Base-by-base conservation (phyloP, 202 grass and related monocot species). In the Dendrocalamus latiflorus region DNA sequence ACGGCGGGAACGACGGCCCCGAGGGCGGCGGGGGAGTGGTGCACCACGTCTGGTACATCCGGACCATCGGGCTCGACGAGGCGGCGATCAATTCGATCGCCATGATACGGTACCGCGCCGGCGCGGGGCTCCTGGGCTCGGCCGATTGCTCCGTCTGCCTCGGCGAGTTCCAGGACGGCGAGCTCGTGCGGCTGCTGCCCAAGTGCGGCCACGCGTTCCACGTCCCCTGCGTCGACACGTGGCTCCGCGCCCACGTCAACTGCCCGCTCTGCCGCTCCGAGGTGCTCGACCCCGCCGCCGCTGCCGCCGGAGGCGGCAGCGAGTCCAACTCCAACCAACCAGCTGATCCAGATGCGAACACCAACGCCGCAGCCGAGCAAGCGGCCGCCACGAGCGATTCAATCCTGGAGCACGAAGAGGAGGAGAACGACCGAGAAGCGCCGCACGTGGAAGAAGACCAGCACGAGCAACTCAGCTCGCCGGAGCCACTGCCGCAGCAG, bases 71-170 rank as follows among this genome's bases (percentile, higher is more conserved):
- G 49, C 89, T 94, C 64, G 92, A 94, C 57, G 78, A 90, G 89
- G 85, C 92, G 56, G 84, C 70, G 28, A 94, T 94, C 84, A 17
- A 39, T 1, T 90, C 89, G 36, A 90, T 94, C 78, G 87, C 92
- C 36, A 78, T 68, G 28, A 82, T 78, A 36, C 70, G 45, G 75
- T 94, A 91, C 79, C 82, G 75, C 63, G 74, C 87, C 5, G 84
- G 84, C 15, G 51, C 75, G 0, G 89, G 92, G 8, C 65, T 94
- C 51, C 92, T 91, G 9, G 87, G 85, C 78, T 65, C 70, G 0
- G 51, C 82, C 18, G 94, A 94, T 72, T 94, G 94, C 81, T 89
- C 94, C 21, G 90, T 97, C 17, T 97, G 94, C 78, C 90, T 97
- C 76, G 88, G 90, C 48, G 92, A 97, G 76, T 94, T 94, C 87